phyloP scores from a whole-genome alignment of 305 asterid genomes.

The Fraxinus xanthoxyloides region DNA sequence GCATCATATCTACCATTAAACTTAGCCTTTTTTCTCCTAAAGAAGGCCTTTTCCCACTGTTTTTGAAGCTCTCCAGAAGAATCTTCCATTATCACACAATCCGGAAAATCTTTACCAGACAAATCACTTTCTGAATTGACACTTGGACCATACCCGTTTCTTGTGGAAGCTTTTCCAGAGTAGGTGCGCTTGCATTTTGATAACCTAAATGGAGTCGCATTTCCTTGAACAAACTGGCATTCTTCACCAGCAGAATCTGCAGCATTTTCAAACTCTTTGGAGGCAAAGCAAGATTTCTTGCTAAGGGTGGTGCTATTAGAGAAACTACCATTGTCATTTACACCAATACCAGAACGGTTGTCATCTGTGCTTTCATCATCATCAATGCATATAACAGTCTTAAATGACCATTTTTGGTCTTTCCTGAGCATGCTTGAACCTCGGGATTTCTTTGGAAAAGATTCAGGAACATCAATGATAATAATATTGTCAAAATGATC shows the following conservation, averaged over 20 bases:
- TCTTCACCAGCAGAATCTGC: slow-evolving; percentile 35
- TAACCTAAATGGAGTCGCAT: slow-evolving; percentile 60
- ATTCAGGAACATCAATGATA: slow-evolving; percentile 62
- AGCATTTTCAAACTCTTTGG: slow-evolving; percentile 27
- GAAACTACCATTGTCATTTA: slow-evolving; percentile 16
- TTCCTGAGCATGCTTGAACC: slow-evolving; percentile 31
- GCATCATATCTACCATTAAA: slow-evolving; percentile 35
- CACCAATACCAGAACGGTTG: slow-evolving; percentile 26
- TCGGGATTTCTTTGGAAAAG: slow-evolving; percentile 31
- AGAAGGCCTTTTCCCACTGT: slow-evolving; percentile 79
- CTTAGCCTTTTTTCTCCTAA: slow-evolving; percentile 43
- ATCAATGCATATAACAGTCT: slow-evolving; percentile 62
- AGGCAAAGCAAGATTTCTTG: slow-evolving; percentile 27
- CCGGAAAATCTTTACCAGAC: slow-evolving; percentile 50
- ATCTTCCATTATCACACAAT: slow-evolving; percentile 72
- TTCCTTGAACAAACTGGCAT: slow-evolving; percentile 45
- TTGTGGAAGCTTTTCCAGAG: slow-evolving; percentile 53
- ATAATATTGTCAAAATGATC: slow-evolving; percentile 48
- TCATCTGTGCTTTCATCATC: slow-evolving; percentile 56
- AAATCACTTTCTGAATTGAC: slow-evolving; percentile 43
- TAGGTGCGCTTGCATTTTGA: slow-evolving; percentile 86
- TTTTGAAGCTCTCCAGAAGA: slow-evolving; percentile 60
- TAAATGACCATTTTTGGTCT: slow-evolving; percentile 30
- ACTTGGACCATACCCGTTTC: slow-evolving; percentile 50
- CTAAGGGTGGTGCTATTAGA: slow-evolving; percentile 43